Percentiles rank a stretch among this genome's conserved stretches.
Conservation (phyloP, 2,329 filamentous ascomycete genomes). For the Fusarium sp. region DNA sequence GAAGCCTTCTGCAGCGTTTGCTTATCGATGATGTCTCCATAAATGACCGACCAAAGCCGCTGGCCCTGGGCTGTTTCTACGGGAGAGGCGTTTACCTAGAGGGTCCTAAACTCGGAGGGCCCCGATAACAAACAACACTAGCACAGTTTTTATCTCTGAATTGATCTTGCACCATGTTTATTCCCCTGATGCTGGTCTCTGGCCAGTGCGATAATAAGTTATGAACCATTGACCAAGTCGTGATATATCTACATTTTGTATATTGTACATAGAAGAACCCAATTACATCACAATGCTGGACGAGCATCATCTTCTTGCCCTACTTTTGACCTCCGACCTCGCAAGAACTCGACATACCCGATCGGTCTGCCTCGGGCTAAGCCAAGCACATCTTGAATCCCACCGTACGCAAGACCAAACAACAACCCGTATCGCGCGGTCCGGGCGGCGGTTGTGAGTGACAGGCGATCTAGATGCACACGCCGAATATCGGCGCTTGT, state of each 20-base stretch:
- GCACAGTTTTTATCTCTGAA: neutral
- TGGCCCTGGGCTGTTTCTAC: slow-evolving; percentile 5
- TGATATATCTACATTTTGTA: slow-evolving; percentile 4
- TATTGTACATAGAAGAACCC: neutral
- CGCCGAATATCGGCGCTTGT: slow-evolving; percentile 45
- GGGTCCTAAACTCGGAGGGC: slow-evolving; percentile 14
- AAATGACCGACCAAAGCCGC: slow-evolving; percentile 37
- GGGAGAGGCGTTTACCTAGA: slow-evolving; percentile 37
- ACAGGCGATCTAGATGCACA: slow-evolving; percentile 73
- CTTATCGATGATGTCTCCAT: slow-evolving; percentile 32
- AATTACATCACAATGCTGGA: slow-evolving; percentile 11
- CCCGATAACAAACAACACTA: slow-evolving; percentile 22
- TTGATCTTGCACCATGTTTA: slow-evolving; percentile 2
- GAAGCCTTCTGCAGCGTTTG: slow-evolving; percentile 16
- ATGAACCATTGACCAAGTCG: neutral
- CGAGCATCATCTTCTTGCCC: slow-evolving; percentile 17
- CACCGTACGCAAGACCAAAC: slow-evolving; percentile 81
- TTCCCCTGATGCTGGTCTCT: slow-evolving; percentile 3
- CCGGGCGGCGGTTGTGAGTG: slow-evolving; percentile 76
- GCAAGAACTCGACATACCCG: slow-evolving; percentile 76
- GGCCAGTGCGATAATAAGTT: neutral
- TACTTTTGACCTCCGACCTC: slow-evolving; percentile 50
- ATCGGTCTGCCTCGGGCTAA: slow-evolving; percentile 75
- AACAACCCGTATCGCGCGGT: slow-evolving; percentile 83
- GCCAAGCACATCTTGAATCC: slow-evolving; percentile 79